phyloP scores from a whole-genome alignment of 2,329 filamentous ascomycete species.

The Herpotrichia juniperi region DNA sequence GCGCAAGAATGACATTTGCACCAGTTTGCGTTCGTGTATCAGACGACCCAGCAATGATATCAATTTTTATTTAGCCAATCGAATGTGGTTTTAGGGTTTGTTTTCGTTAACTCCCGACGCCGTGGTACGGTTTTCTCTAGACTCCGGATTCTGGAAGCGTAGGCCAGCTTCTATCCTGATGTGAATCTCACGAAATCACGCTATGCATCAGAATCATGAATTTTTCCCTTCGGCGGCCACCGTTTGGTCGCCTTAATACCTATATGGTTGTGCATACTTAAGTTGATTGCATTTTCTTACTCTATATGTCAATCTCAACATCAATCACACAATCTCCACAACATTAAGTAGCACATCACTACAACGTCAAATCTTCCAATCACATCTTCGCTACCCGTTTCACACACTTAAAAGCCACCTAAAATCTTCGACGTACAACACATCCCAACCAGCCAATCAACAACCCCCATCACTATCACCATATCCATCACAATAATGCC shows the following conservation, averaged over 20 bases:
- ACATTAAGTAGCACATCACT: not conserved
- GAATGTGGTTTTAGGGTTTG: not conserved
- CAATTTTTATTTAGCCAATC: not conserved
- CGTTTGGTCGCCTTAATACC: not conserved
- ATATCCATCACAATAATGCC: slow-evolving; percentile 40
- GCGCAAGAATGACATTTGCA: not conserved
- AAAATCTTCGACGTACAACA: not conserved
- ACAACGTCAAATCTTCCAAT: not conserved
- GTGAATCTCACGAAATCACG: slow-evolving; percentile 8
- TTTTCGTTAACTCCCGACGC: slow-evolving; percentile 1
- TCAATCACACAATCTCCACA: not conserved
- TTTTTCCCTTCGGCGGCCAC: not conserved
- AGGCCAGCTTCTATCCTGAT: not conserved
- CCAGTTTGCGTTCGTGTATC: not conserved
- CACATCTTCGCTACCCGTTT: not conserved
- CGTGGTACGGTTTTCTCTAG: not conserved
- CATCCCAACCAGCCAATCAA: not conserved
- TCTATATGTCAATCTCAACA: too few relatives aligned
- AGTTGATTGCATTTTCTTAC: not conserved
- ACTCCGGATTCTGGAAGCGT: slow-evolving; percentile 29
- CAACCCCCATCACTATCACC: not conserved
- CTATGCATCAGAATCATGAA: slow-evolving; percentile 6
- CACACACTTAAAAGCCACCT: not conserved
- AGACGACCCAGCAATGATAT: not conserved
- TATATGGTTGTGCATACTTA: not conserved